Evolutionary conservation across 148 eudicot genomes (phyloP).

Genomic region (Diospyros lotus): DNA sequence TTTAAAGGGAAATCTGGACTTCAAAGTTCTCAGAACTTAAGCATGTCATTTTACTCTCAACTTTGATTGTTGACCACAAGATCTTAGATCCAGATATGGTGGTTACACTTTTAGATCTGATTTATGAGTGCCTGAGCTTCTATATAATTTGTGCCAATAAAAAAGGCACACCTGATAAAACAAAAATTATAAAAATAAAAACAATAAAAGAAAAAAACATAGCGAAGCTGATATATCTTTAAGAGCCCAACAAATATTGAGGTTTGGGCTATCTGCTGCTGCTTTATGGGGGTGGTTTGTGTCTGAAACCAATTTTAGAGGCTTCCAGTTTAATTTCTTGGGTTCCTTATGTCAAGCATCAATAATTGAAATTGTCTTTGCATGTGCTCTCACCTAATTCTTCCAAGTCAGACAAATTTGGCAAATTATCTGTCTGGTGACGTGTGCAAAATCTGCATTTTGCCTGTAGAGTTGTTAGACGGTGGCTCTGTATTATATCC

Average conservation of each 20-base stretch:
- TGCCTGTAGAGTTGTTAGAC: background rate
- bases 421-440: background rate
- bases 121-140: background rate
- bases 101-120: constrained; percentile 4
- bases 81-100: constrained; percentile 1
- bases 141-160: background rate
- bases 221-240: background rate
- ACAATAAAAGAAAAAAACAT: background rate
- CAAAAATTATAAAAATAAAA: background rate
- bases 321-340: constrained; percentile 2
- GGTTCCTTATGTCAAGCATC: background rate
- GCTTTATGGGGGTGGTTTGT: background rate
- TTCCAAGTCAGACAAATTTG: constrained; percentile 5
- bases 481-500: background rate
- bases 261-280: background rate
- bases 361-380: background rate
- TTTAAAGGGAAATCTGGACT: constrained; percentile 2
- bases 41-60: background rate
- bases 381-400: constrained; percentile 3
- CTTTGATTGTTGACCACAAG: constrained; percentile 6
- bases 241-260: background rate
- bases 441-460: background rate
- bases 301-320: background rate
- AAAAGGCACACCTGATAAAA: background rate
- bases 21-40: background rate